Evolutionary conservation across 169 alveolate species (phyloP), one percentile per base, ranked within the genome.

Genomic region (Plasmodium blacklocki): DNA sequence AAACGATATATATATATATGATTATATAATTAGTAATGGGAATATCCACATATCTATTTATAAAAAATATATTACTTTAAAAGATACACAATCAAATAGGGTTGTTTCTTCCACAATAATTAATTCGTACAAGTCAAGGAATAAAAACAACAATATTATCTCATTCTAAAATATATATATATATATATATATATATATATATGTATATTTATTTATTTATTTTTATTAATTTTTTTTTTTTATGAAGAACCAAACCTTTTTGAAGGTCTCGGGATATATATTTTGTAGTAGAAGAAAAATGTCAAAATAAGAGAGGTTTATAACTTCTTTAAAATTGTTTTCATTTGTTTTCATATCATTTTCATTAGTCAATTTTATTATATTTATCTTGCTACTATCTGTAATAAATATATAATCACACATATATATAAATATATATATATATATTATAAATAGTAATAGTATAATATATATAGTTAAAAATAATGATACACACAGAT

Each of bases 231-330:
- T 52, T 43, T 12, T 12, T 71, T 12, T 14, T 52, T 52, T 52
- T 23, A 18, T 9, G 6, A 0, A 26, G 29, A 2, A 6, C 3
- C 39, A 60, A 45, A 80, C 90, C 80, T 67, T 80, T 80, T 80
- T 80, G 39, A 80, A 80, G 0, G 45, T 67, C 21, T 80, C 90
- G 7, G 90, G 90, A 26, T 80, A 80, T 4, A 80, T 80, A 56
- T 80, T 80, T 32, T 80, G 74, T 15, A 80, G 39, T 6, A 80
- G 23, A 12, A 80, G 73, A 62, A 80, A 80, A 43, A 80, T 68
- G 39, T 80, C 90, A 23, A 18, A 80, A 54, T 80, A 80, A 21
- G 90, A 80, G 52, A 80, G 39, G 32, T 66, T 66, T 73, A 80
- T 63, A 15, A 80, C 71, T 7, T 80, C 80, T 62, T 67, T 80